Conservation (phyloP, 2,329 filamentous ascomycete genomes). For the Nigrospora sphaerica region DNA sequence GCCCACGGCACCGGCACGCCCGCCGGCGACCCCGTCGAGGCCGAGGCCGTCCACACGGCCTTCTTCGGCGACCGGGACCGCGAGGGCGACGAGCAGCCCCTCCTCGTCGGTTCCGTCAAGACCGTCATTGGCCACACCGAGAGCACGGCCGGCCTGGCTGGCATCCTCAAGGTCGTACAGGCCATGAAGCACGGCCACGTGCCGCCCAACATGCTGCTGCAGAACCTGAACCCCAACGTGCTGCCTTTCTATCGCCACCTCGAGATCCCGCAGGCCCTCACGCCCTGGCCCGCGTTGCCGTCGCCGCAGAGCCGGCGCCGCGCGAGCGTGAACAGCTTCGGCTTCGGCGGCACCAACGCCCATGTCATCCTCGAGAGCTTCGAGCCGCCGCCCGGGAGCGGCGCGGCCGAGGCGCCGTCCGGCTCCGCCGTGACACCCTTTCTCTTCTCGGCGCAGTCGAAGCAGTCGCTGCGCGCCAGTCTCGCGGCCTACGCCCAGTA, state of each 20-base stretch:
- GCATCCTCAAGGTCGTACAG: conserved; percentile 4
- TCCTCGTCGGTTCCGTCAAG: conserved; percentile 7
- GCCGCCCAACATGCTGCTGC: conserved; percentile 8
- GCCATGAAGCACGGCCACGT: conserved; percentile 1
- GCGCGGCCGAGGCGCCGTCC: background rate
- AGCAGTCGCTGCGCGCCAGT: background rate
- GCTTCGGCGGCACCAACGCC: background rate
- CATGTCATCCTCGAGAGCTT: background rate
- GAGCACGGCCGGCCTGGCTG: conserved; percentile 7
- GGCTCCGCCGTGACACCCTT: background rate
- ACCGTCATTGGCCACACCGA: conserved; percentile 8
- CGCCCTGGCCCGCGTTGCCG: conserved; percentile 2
- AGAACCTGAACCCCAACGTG: background rate
- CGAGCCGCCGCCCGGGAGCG: background rate
- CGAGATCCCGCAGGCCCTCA: background rate
- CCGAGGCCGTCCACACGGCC: conserved; percentile 38
- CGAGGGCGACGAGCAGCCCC: background rate
- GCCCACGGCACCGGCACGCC: conserved; percentile 54
- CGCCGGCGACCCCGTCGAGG: conserved; percentile 44
- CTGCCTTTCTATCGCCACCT: conserved; percentile 1
- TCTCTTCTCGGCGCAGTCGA: background rate
- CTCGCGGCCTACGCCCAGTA: background rate
- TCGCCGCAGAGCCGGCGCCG: background rate
- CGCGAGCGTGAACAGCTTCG: conserved; percentile 2
- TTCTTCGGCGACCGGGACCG: conserved; percentile 21